Conservation (phyloP, 106 monocot species). For the Gastrodia elata region DNA sequence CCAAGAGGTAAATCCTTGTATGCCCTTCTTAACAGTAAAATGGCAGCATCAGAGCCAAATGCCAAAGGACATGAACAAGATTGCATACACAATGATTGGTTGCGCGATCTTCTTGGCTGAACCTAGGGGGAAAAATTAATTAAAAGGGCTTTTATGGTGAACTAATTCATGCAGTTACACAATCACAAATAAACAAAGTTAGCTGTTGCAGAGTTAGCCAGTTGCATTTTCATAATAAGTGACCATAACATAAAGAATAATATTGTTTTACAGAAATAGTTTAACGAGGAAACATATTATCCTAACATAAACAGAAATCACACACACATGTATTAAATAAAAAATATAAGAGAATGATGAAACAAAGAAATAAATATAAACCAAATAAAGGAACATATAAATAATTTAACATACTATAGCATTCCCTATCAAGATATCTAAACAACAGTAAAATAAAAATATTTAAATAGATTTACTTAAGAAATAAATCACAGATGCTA, state of each 20-base stretch:
- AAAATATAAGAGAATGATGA: too few relatives aligned
- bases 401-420: too few relatives aligned
- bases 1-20: conserved; percentile 67
- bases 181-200: not conserved
- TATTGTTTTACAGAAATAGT: not conserved
- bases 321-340: too few relatives aligned
- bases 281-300: not conserved
- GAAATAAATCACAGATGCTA: too few relatives aligned
- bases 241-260: not conserved
- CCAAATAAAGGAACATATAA: too few relatives aligned
- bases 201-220: not conserved
- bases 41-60: conserved; percentile 71
- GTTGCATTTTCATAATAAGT: not conserved
- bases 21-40: conserved; percentile 72
- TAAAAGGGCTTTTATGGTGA: not conserved
- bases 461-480: too few relatives aligned
- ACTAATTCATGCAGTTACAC: not conserved
- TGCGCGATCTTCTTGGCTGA: conserved; percentile 65
- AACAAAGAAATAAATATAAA: too few relatives aligned
- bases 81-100: conserved; percentile 39
- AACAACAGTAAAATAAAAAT: too few relatives aligned
- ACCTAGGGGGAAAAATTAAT: conserved; percentile 21
- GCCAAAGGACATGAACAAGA: conserved; percentile 44
- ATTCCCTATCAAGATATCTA: too few relatives aligned
- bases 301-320: too few relatives aligned